Conservation (phyloP, 345 rosid species). For the Populus tremula region DNA sequence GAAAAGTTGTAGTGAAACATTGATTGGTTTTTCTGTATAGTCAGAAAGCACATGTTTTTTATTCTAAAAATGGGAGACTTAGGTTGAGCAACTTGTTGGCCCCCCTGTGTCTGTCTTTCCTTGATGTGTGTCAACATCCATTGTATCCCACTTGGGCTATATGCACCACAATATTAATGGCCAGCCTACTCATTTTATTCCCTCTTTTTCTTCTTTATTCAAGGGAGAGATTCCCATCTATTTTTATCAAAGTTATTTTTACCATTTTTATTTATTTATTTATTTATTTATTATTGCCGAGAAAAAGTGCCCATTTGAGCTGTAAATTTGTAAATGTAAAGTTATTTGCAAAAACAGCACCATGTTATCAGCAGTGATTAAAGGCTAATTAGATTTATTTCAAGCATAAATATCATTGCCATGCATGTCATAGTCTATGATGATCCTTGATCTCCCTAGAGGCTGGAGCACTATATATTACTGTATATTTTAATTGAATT, state of each 20-base stretch:
- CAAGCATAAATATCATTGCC: no score
- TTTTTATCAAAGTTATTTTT: not conserved
- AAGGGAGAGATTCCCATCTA: not conserved
- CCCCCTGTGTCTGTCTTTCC: conserved; percentile 2
- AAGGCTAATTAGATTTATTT: no score
- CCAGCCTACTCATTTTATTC: not conserved
- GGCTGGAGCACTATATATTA: no score
- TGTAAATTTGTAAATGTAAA: no score
- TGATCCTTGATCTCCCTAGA: no score
- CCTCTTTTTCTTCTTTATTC: not conserved
- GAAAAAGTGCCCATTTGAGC: no score
- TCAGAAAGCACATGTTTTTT: not conserved
- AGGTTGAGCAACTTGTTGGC: not conserved
- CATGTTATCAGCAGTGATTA: no score
- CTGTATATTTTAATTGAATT: no score
- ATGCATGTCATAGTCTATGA: no score
- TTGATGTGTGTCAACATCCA: not conserved
- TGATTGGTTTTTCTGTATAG: not conserved
- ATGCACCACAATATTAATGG: not conserved
- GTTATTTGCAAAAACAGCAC: no score
- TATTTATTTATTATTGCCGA: no score
- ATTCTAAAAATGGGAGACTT: not conserved
- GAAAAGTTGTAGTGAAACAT: not conserved
- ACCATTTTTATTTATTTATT: no score
- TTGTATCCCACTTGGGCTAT: not conserved